Conservation (phyloP, 2,329 filamentous ascomycete genomes). For the Microsporum canis region DNA sequence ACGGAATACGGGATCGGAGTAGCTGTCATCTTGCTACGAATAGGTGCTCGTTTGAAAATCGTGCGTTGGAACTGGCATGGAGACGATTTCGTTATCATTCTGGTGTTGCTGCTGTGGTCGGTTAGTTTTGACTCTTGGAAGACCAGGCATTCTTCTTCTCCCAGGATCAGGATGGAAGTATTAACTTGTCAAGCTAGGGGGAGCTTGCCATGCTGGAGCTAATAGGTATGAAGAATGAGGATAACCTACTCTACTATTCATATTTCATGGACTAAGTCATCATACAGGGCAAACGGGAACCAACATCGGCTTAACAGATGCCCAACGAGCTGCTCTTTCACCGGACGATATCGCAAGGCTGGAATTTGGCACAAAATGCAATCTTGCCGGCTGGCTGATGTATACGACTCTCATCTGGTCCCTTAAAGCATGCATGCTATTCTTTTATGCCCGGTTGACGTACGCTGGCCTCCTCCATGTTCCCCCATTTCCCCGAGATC, state of each 20-base stretch:
- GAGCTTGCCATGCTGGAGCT: slow-evolving; percentile 18
- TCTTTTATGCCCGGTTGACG: slow-evolving; percentile 36
- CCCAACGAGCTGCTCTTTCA: slow-evolving; percentile 23
- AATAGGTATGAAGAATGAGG: slow-evolving; percentile 12
- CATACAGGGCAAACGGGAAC: slow-evolving; percentile 29
- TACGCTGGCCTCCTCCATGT: slow-evolving; percentile 15
- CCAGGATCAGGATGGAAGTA: background rate
- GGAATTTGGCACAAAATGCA: slow-evolving; percentile 26
- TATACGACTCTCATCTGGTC: slow-evolving; percentile 36
- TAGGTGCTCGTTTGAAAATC: slow-evolving; percentile 29
- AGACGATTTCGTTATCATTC: slow-evolving; percentile 35
- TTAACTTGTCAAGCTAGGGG: slow-evolving; percentile 8
- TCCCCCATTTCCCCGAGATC: background rate
- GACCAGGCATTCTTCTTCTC: background rate
- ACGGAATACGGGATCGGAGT: slow-evolving; percentile 34
- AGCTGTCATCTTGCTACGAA: slow-evolving; percentile 29
- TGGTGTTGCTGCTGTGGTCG: slow-evolving; percentile 31
- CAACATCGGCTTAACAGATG: slow-evolving; percentile 28
- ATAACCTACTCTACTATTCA: background rate
- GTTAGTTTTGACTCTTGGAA: slow-evolving; percentile 12
- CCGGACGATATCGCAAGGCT: slow-evolving; percentile 21
- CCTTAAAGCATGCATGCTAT: slow-evolving; percentile 36
- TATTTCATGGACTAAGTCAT: background rate
- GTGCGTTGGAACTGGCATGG: slow-evolving; percentile 34
- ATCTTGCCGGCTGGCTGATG: slow-evolving; percentile 31